Evolutionary conservation across 1,284 basidiomycete species (phyloP).

Genomic region (Prillingera fragicola): DNA sequence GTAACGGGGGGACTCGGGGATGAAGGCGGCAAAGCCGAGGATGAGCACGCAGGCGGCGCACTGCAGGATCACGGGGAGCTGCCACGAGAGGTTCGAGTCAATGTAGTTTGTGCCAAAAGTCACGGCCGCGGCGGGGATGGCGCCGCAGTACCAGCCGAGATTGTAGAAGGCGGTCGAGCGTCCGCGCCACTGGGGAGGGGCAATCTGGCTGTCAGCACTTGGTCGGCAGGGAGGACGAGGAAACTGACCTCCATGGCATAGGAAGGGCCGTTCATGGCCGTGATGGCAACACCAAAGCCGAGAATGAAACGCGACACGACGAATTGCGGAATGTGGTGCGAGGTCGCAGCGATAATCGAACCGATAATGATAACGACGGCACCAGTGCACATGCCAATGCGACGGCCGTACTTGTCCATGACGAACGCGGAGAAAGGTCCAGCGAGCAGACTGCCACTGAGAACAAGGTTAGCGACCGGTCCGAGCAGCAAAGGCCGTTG

Average conservation of each 20-base stretch:
- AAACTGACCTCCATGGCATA: constrained; percentile 54
- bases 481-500: no score
- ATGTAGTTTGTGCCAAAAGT: constrained; percentile 14
- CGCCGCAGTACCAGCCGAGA: constrained; percentile 36
- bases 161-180: constrained; percentile 52
- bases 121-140: constrained; percentile 16
- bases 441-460: background rate
- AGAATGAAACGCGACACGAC: constrained; percentile 51
- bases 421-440: background rate
- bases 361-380: constrained; percentile 47
- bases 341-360: constrained; percentile 31
- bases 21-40: constrained; percentile 1
- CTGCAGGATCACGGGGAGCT: constrained; percentile 22
- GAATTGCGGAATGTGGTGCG: constrained; percentile 25
- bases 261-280: constrained; percentile 53
- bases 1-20: constrained; percentile 47
- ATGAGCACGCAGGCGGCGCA: constrained; percentile 11
- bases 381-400: constrained; percentile 55
- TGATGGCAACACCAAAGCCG: constrained; percentile 48
- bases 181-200: constrained; percentile 61
- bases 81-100: constrained; percentile 16
- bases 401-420: constrained; percentile 52
- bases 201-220: no score
- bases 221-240: no score
- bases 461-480: no score